Evolutionary conservation across 306 rosid species (phyloP).

Genomic region (Lablab purpureus): DNA sequence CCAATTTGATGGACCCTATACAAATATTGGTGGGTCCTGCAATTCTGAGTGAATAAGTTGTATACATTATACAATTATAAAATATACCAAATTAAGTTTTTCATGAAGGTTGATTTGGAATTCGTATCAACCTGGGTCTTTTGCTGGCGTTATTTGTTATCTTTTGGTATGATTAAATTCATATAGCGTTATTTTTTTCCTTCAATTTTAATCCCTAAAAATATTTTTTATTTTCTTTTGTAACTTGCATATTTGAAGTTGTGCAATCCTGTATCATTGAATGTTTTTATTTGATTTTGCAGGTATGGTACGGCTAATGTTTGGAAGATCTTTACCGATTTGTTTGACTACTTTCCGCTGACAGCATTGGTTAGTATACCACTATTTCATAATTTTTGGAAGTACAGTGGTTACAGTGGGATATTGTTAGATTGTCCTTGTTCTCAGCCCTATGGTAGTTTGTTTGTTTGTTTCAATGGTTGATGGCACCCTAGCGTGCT

Average conservation of each 20-base stretch:
- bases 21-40: not conserved
- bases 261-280: slow-evolving; percentile 32
- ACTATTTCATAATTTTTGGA: not conserved
- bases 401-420: slow-evolving; percentile 1
- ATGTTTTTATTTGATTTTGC: slow-evolving; percentile 49
- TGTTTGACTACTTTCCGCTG: slow-evolving; percentile 96
- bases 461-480: not conserved
- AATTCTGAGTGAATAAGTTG: not conserved
- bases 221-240: not conserved
- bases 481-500: not conserved
- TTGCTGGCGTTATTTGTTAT: not conserved
- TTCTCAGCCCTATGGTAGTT: not conserved
- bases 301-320: slow-evolving; percentile 99
- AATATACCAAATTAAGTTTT: not conserved
- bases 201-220: not conserved
- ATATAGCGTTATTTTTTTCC: too few relatives aligned
- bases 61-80: not conserved
- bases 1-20: not conserved
- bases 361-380: slow-evolving; percentile 88
- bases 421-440: slow-evolving; percentile 11
- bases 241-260: slow-evolving; percentile 1
- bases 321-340: slow-evolving; percentile 93
- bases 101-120: not conserved
- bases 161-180: not conserved
- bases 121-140: not conserved